Base-by-base conservation (phyloP, 2,329 filamentous ascomycete species). In the Dactylellina drechsleri region DNA sequence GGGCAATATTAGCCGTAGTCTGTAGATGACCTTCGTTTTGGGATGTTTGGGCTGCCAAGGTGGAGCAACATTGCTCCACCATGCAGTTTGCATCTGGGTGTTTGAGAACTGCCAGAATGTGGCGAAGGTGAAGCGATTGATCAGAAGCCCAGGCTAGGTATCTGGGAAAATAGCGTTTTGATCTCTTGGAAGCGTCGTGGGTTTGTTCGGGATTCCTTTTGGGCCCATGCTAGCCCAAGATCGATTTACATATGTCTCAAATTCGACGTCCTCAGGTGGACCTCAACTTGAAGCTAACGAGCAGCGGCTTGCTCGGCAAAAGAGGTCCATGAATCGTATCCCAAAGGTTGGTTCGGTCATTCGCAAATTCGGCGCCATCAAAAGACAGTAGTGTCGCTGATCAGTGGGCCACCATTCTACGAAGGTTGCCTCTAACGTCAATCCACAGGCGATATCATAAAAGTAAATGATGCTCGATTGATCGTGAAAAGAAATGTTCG, bases 291-390 rank as follows among this genome's bases (percentile, higher is more conserved):
- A 47, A 36, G 31, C 31, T 36, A 36, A 10, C 31, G 5, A 36
- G 31, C 31, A 36, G 31, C 31, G 31, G 31, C 31, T 7, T 2
- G 31, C 31, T 36, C 31, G 31, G 31, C 31, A 62, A 61, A 47
- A 53, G 57, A 43, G 23, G 41, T 26, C 41, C 23, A 58, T 45
- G 56, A 58, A 10, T 40, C 41, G 40, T 57, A 26, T 36, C 31
- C 31, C 31, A 36, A 36, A 36, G 10, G 31, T 36, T 10, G 31
- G 31, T 36, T 36, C 31, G 31, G 5, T 66, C 26, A 62, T 73
- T 74, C 70, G 62, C 70, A 67, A 31, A 53, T 61, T 74, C 62
- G 70, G 61, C 18, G 64, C 70, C 50, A 74, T 58, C 40, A 40
- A 54, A 36, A 10, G 31, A 36, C 31, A 10, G 31, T 36, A 36